A percentile compares a stretch with the other conserved stretches of the same genome.
Conservation (phyloP, 176 grass and related monocot species). For the Canna indica region DNA sequence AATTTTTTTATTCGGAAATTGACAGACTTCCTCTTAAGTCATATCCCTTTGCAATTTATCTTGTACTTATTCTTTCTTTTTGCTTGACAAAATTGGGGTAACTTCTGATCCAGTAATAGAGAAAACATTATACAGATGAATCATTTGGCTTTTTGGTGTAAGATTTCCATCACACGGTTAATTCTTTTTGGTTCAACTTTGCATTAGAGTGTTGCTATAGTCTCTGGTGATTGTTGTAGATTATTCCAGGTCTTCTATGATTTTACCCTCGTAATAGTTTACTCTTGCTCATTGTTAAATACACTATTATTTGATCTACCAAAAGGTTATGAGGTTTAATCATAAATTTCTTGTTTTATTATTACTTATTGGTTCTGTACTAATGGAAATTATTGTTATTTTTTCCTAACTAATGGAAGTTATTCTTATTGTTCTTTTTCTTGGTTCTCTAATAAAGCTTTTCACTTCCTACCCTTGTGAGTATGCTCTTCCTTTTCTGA, state of each 20-base stretch:
- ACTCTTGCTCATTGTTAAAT: not conserved
- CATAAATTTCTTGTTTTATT: not conserved
- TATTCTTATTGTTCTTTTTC: not conserved
- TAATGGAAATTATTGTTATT: not conserved
- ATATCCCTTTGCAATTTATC: not conserved
- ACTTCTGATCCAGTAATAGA: too few relatives aligned
- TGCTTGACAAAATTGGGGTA: not conserved
- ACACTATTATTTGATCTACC: not conserved
- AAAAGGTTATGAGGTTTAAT: not conserved
- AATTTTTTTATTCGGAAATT: not conserved
- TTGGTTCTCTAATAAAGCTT: not conserved
- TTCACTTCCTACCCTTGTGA: not conserved
- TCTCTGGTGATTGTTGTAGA: too few relatives aligned
- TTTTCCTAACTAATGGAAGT: not conserved
- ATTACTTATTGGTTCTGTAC: not conserved
- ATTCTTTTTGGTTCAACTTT: not conserved
- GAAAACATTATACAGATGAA: not conserved
- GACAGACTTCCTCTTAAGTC: not conserved
- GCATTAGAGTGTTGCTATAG: not conserved
- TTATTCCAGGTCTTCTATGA: not conserved
- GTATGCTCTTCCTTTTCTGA: conserved; percentile 15
- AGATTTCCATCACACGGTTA: not conserved
- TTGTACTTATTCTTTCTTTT: not conserved
- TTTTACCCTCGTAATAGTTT: not conserved
- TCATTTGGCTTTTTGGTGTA: not conserved